A percentile compares a stretch with the other conserved stretches of the same genome.
Evolutionary conservation across 192 early-diverging fungal species (phyloP).

Genomic region (Gaertneriomyces semiglobifer): DNA sequence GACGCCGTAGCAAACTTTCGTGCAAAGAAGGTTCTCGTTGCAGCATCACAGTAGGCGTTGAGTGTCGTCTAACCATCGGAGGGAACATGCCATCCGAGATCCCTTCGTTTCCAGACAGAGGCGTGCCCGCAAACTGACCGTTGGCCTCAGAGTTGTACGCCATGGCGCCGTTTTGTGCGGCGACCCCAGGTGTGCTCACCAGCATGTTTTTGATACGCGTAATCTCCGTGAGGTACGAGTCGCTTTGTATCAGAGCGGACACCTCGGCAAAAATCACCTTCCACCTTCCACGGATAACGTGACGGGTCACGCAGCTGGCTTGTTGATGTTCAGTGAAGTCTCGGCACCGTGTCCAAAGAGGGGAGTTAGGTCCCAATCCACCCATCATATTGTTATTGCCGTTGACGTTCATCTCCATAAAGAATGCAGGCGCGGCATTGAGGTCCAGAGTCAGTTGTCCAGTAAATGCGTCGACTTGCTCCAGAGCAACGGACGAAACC

Average conservation of each 20-base stretch:
- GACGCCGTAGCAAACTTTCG: neutral
- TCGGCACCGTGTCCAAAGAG: slow-evolving; percentile 25
- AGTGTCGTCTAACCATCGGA: slow-evolving; percentile 3
- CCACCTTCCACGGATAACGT: slow-evolving; percentile 28
- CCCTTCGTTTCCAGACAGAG: neutral
- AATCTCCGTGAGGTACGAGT: neutral
- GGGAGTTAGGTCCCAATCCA: neutral
- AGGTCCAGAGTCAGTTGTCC: slow-evolving; percentile 17
- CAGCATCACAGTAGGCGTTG: slow-evolving; percentile 5
- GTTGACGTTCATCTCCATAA: slow-evolving; percentile 16
- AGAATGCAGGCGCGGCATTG: slow-evolving; percentile 14
- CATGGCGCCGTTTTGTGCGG: neutral
- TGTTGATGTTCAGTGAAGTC: slow-evolving; percentile 38
- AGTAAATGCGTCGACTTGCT: slow-evolving; percentile 20
- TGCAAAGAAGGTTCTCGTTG: neutral
- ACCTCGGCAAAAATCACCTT: slow-evolving; percentile 2
- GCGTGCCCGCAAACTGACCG: neutral
- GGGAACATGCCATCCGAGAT: neutral
- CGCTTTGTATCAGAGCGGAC: neutral
- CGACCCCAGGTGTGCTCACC: neutral
- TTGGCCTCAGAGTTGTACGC: neutral
- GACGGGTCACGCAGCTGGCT: slow-evolving; percentile 18
- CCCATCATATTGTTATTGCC: neutral
- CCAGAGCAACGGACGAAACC: slow-evolving; percentile 19
- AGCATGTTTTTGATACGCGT: neutral